phyloP scores from a whole-genome alignment of 352 stramenopile genomes.

The Phytophthora idaei region DNA sequence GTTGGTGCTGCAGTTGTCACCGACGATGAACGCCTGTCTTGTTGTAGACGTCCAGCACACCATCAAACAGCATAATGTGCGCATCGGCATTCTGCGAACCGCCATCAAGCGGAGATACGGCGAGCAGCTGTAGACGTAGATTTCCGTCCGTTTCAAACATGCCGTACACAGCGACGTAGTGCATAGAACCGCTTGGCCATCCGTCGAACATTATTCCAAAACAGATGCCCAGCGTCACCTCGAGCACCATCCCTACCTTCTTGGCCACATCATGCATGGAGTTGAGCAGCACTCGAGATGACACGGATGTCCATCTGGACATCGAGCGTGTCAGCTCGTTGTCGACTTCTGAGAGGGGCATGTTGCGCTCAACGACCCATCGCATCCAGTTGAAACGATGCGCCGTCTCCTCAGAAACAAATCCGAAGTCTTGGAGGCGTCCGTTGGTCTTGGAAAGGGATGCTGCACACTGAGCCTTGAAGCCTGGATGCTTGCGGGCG shows the following conservation, averaged over 20 bases:
- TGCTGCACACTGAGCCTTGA: background rate
- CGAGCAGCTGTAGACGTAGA: background rate
- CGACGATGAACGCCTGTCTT: constrained; percentile 9
- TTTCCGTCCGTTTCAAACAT: too few species aligned
- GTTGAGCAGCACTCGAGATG: constrained; percentile 5
- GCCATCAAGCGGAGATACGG: constrained; percentile 6
- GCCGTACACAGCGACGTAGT: constrained; percentile 5
- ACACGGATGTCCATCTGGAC: background rate
- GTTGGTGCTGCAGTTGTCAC: constrained; percentile 10
- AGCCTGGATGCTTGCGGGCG: background rate
- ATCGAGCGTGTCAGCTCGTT: background rate
- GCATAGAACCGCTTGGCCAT: too few species aligned
- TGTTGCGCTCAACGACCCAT: constrained; percentile 14
- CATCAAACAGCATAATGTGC: constrained; percentile 9
- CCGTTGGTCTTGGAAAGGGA: background rate
- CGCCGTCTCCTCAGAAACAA: constrained; percentile 13
- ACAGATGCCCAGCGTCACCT: too few species aligned
- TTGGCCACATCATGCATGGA: constrained; percentile 2
- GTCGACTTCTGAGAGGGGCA: constrained; percentile 6
- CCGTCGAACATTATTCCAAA: too few species aligned
- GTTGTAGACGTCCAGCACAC: constrained; percentile 19
- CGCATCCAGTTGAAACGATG: constrained; percentile 15
- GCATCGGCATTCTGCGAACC: constrained; percentile 9
- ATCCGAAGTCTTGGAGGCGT: background rate
- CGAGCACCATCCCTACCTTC: constrained; percentile 13